phyloP scores from a whole-genome alignment of 31 red algal species.

The Porphyra umbilicalis region DNA sequence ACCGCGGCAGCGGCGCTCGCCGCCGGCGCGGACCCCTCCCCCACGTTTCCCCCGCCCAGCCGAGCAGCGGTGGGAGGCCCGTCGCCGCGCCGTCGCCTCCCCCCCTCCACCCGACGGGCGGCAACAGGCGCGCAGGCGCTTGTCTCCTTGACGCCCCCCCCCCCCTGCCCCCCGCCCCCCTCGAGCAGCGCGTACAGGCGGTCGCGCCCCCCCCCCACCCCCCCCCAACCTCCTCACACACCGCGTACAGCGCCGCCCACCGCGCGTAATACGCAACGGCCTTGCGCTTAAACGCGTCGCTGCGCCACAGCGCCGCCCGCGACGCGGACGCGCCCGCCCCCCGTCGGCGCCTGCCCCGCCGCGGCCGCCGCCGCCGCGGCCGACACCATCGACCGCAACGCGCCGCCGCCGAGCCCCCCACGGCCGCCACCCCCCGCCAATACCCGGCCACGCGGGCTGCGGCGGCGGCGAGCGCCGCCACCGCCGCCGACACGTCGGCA shows the following conservation, averaged over 20 bases:
- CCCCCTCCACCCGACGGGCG: too few relatives aligned
- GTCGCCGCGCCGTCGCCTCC: too few relatives aligned
- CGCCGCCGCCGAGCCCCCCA: background rate
- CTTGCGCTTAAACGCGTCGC: background rate
- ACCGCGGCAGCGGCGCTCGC: too few relatives aligned
- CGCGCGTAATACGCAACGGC: background rate
- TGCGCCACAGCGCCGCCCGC: background rate
- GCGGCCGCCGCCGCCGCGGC: too few relatives aligned
- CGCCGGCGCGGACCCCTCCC: too few relatives aligned
- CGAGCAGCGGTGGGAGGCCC: too few relatives aligned
- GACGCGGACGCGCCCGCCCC: background rate
- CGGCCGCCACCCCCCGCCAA: background rate
- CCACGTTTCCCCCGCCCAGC: too few relatives aligned
- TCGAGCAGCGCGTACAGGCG: background rate
- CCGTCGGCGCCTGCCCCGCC: too few relatives aligned
- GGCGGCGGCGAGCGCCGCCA: background rate
- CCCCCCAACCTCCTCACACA: background rate
- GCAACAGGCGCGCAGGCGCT: too few relatives aligned
- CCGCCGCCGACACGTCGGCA: background rate
- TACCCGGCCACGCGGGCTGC: background rate
- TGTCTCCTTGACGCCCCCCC: too few relatives aligned
- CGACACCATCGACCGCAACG: background rate
- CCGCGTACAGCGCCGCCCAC: background rate
- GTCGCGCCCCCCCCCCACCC: background rate
- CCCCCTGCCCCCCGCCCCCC: background rate